A percentile compares a stretch with the other conserved stretches of the same genome.
These are phyloP conservation scores for Penicillium subrubescens DNA, from an alignment of 495 filamentous ascomycete species.

Conservation along the genomic window DNA sequence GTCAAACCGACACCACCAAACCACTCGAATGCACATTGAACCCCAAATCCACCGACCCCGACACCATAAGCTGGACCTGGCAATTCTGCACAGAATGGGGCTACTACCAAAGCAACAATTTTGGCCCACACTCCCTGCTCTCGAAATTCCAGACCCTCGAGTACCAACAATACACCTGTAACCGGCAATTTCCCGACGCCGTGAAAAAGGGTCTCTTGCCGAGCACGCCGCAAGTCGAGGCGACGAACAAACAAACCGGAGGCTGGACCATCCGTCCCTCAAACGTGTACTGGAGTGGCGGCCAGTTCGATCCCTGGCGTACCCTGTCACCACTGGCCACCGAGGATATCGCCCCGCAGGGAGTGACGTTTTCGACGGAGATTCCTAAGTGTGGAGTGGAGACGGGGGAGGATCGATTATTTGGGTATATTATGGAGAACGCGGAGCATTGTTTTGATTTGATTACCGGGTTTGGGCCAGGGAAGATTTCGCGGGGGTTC, in stretches of 20 bases:
- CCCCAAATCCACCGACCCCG: slow-evolving; percentile 35
- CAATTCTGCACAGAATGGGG: slow-evolving; percentile 65
- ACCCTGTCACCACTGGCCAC: slow-evolving; percentile 51
- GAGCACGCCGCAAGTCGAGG: slow-evolving; percentile 34
- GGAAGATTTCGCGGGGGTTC: slow-evolving; percentile 33
- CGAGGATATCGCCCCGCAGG: slow-evolving; percentile 45
- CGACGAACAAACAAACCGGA: slow-evolving; percentile 48
- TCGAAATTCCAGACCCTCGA: slow-evolving; percentile 54
- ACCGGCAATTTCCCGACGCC: slow-evolving; percentile 55
- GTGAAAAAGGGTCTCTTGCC: slow-evolving; percentile 48
- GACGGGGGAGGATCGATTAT: slow-evolving; percentile 41
- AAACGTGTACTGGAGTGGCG: slow-evolving; percentile 56
- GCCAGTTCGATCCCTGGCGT: slow-evolving; percentile 63
- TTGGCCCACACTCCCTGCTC: slow-evolving; percentile 49
- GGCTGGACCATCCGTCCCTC: slow-evolving; percentile 62
- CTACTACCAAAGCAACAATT: slow-evolving; percentile 56
- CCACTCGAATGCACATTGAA: slow-evolving; percentile 44
- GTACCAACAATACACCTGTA: slow-evolving; percentile 53
- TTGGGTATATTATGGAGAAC: slow-evolving; percentile 52
- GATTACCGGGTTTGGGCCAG: slow-evolving; percentile 27
- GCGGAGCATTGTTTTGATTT: slow-evolving; percentile 59
- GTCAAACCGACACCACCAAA: slow-evolving; percentile 31
- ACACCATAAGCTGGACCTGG: slow-evolving; percentile 57
- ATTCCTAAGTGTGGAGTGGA: slow-evolving; percentile 51
- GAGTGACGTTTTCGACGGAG: slow-evolving; percentile 36